These are phyloP conservation scores for Berkeleyomyces basicola DNA, from an alignment of 2,329 filamentous ascomycete genomes.

Conservation along the genomic window DNA sequence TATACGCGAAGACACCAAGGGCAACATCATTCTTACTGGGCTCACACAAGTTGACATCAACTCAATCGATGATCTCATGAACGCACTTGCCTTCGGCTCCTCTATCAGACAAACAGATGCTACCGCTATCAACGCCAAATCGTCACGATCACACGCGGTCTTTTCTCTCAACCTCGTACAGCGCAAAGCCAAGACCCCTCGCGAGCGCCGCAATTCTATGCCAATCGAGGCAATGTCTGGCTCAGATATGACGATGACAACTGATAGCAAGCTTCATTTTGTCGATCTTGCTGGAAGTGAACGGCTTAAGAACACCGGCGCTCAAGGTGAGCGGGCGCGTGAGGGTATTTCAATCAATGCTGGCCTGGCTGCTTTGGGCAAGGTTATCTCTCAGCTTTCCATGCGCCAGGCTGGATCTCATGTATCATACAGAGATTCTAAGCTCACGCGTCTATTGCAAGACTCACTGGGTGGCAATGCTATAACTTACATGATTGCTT, in stretches of 20 bases:
- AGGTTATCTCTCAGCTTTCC: slow-evolving; percentile 95
- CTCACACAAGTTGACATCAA: slow-evolving; percentile 77
- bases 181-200: slow-evolving; percentile 47
- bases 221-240: slow-evolving; percentile 64
- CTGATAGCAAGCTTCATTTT: slow-evolving; percentile 97
- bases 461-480: slow-evolving; percentile 94
- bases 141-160: slow-evolving; percentile 90
- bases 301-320: slow-evolving; percentile 89
- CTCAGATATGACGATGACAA: slow-evolving; percentile 56
- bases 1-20: slow-evolving; percentile 87
- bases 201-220: slow-evolving; percentile 75
- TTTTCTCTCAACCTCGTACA: slow-evolving; percentile 91
- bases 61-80: slow-evolving; percentile 79
- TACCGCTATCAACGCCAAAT: slow-evolving; percentile 93
- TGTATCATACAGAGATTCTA: slow-evolving; percentile 97
- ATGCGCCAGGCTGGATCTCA: slow-evolving; percentile 75
- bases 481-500: slow-evolving; percentile 99
- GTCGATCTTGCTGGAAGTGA: slow-evolving; percentile 96
- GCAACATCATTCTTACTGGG: slow-evolving; percentile 84
- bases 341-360: slow-evolving; percentile 98
- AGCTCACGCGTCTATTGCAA: slow-evolving; percentile 82
- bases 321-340: slow-evolving; percentile 81
- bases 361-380: slow-evolving; percentile 82
- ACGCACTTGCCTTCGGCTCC: slow-evolving; percentile 80
- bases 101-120: slow-evolving; percentile 91